These are phyloP conservation scores for Nannizziopsis barbatae DNA, from an alignment of 2,329 filamentous ascomycete genomes.

Conservation along the genomic window DNA sequence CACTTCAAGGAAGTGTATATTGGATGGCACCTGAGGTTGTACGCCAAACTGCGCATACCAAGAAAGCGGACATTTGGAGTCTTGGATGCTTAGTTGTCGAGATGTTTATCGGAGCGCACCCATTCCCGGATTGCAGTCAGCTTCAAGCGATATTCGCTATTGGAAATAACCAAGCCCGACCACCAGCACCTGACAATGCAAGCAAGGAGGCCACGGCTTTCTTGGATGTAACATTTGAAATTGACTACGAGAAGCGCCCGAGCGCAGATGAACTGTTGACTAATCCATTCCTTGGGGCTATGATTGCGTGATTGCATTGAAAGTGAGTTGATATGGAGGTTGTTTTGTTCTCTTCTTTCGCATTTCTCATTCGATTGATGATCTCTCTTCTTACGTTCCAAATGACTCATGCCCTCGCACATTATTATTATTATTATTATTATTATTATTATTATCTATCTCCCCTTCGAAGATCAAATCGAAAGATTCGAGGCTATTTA, in stretches of 20 bases:
- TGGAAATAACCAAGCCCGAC: slow-evolving; percentile 72
- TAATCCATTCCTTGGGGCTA: slow-evolving; percentile 65
- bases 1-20: slow-evolving; percentile 92
- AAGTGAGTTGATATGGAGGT: not conserved
- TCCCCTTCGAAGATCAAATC: too few relatives aligned
- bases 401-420: too few relatives aligned
- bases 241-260: slow-evolving; percentile 84
- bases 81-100: slow-evolving; percentile 93
- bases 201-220: slow-evolving; percentile 77
- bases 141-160: slow-evolving; percentile 99
- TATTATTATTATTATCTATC: too few relatives aligned
- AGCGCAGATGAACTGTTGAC: slow-evolving; percentile 82
- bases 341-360: slow-evolving; percentile 3
- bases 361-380: not conserved
- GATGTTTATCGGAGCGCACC: slow-evolving; percentile 96
- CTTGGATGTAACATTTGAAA: slow-evolving; percentile 80
- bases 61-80: slow-evolving; percentile 98
- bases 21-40: slow-evolving; percentile 99
- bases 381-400: too few relatives aligned
- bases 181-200: slow-evolving; percentile 76
- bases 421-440: too few relatives aligned
- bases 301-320: slow-evolving; percentile 41
- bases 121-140: slow-evolving; percentile 94
- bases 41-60: slow-evolving; percentile 92
- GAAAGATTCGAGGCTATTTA: too few relatives aligned